Evolutionary conservation across 192 early-diverging fungal genomes (phyloP).

Genomic region (Jimgerdemannia lactiflua): DNA sequence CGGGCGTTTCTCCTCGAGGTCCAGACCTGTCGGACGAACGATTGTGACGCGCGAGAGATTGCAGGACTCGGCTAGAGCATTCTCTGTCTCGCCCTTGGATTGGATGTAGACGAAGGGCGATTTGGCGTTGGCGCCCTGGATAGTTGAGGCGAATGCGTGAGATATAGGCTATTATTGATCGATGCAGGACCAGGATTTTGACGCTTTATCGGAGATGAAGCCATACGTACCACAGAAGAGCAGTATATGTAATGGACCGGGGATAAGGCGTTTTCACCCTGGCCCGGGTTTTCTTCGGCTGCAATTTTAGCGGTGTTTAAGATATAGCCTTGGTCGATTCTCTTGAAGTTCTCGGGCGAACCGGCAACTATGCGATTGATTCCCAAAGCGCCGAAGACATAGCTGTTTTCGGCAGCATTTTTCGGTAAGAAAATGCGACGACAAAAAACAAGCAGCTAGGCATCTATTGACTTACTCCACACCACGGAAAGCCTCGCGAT

Average conservation of each 20-base stretch:
- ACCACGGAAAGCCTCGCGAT: conserved; percentile 35
- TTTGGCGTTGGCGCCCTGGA: conserved; percentile 47
- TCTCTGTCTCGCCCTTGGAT: conserved; percentile 79
- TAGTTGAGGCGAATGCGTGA: background rate
- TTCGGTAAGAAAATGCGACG: conserved; percentile 9
- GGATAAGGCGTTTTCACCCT: conserved; percentile 12
- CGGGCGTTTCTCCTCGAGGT: conserved; percentile 40
- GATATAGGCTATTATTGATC: conserved; percentile 28
- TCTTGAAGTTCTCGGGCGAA: conserved; percentile 59
- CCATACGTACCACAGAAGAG: conserved; percentile 31
- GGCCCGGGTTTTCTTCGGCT: conserved; percentile 44
- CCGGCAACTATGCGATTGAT: conserved; percentile 70
- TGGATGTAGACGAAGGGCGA: conserved; percentile 66
- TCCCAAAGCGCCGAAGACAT: conserved; percentile 71
- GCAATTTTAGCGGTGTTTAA: conserved; percentile 61
- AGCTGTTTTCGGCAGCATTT: conserved; percentile 29
- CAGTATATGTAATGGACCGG: conserved; percentile 53
- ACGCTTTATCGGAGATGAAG: background rate
- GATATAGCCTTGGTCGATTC: conserved; percentile 79
- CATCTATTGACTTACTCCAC: conserved; percentile 35
- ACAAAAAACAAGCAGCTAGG: conserved; percentile 2
- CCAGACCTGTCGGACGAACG: conserved; percentile 58
- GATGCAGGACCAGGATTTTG: background rate
- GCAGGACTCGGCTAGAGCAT: conserved; percentile 47
- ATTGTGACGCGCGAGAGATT: conserved; percentile 65